Evolutionary conservation across 1,284 basidiomycete genomes (phyloP).

Genomic region (Phellopilus nigrolimitatus): DNA sequence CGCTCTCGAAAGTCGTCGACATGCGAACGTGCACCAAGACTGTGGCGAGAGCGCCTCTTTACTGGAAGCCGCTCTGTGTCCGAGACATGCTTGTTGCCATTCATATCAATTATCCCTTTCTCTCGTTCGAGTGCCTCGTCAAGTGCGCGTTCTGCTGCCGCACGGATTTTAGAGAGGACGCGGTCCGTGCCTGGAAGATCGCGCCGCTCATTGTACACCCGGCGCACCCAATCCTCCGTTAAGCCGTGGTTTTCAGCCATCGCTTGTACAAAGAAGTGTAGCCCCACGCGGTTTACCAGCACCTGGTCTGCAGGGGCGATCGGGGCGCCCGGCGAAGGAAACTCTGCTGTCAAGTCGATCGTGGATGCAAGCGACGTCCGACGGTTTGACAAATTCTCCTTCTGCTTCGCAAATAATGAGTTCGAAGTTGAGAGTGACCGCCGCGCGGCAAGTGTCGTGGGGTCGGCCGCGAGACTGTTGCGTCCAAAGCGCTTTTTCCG

Average conservation of each 20-base stretch:
- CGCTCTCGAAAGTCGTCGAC: too few species aligned
- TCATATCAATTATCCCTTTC: not conserved
- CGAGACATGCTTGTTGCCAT: not conserved
- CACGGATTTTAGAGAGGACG: slow-evolving; percentile 11
- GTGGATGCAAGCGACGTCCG: slow-evolving; percentile 11
- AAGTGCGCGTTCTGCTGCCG: slow-evolving; percentile 8
- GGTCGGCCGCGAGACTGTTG: not conserved
- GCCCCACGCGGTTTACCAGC: slow-evolving; percentile 9
- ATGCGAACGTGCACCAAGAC: too few species aligned
- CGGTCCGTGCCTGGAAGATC: slow-evolving; percentile 15
- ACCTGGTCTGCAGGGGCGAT: slow-evolving; percentile 10
- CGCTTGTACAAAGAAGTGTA: slow-evolving; percentile 13
- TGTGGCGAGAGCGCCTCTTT: not conserved
- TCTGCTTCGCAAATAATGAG: not conserved
- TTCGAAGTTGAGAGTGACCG: not conserved
- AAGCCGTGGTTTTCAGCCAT: slow-evolving; percentile 20
- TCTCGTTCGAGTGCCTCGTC: slow-evolving; percentile 6
- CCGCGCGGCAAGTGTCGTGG: not conserved
- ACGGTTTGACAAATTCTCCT: not conserved
- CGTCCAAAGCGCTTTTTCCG: slow-evolving; percentile 3
- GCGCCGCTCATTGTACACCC: slow-evolving; percentile 13
- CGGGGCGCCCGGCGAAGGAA: slow-evolving; percentile 3
- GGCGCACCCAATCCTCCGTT: slow-evolving; percentile 13
- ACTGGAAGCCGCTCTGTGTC: not conserved
- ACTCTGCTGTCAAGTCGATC: slow-evolving; percentile 9